These are phyloP conservation scores for Blastomyces emzantsi DNA, from an alignment of 2,329 filamentous ascomycete genomes.

Conservation along the genomic window DNA sequence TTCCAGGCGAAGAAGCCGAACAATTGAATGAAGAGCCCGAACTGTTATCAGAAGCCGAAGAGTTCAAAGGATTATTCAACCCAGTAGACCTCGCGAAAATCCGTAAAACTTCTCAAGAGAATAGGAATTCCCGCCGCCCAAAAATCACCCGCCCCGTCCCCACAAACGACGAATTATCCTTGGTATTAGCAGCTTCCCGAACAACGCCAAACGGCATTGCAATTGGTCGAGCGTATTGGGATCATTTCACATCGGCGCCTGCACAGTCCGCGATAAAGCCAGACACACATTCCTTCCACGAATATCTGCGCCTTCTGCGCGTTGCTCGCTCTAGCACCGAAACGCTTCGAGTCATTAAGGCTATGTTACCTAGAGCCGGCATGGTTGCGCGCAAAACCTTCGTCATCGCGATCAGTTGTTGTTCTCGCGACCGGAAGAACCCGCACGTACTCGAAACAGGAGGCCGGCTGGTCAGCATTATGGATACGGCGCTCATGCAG, in stretches of 20 bases:
- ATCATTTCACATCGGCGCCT: constrained; percentile 47
- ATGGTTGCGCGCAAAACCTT: constrained; percentile 49
- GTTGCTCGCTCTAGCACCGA: constrained; percentile 56
- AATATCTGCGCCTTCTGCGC: constrained; percentile 59
- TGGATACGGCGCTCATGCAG: constrained; percentile 36
- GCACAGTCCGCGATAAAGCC: constrained; percentile 49
- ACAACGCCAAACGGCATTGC: constrained; percentile 51
- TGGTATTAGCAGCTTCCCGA: constrained; percentile 56
- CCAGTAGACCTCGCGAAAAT: constrained; percentile 19
- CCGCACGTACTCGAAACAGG: constrained; percentile 58
- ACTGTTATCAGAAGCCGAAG: neutral
- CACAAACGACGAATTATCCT: constrained; percentile 52
- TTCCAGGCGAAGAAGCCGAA: neutral
- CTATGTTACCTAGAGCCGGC: constrained; percentile 37
- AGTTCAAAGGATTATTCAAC: constrained; percentile 24
- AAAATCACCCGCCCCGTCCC: constrained; percentile 36
- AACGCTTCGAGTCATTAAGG: constrained; percentile 51
- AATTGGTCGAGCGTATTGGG: constrained; percentile 69
- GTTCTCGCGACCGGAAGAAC: constrained; percentile 68
- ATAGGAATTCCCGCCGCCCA: constrained; percentile 1
- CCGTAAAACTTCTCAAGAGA: constrained; percentile 1
- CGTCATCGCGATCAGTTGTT: constrained; percentile 63
- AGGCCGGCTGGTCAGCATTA: constrained; percentile 50
- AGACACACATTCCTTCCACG: constrained; percentile 61
- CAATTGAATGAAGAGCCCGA: neutral